phyloP scores from a whole-genome alignment of 192 early-diverging fungal species.

The Mycoemilia scoparia region DNA sequence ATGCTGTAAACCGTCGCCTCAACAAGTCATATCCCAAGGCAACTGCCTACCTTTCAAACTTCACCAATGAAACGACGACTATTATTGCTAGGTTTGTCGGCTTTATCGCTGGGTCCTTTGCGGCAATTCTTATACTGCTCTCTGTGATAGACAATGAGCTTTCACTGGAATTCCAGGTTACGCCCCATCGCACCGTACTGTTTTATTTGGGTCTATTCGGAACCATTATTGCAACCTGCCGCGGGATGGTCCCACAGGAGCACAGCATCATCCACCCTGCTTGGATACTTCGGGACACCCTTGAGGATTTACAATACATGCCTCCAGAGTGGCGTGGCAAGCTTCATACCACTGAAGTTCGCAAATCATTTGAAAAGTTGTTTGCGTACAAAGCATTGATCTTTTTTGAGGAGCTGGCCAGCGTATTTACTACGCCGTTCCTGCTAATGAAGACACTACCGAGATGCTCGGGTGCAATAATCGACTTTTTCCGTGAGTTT shows the following conservation, averaged over 20 bases:
- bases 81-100: constrained; percentile 70
- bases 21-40: constrained; percentile 55
- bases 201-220: constrained; percentile 91
- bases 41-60: constrained; percentile 71
- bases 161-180: constrained; percentile 79
- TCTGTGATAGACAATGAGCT: constrained; percentile 76
- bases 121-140: constrained; percentile 63
- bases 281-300: constrained; percentile 48
- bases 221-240: constrained; percentile 54
- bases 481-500: constrained; percentile 92
- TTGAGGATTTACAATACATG: constrained; percentile 79
- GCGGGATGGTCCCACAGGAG: constrained; percentile 63
- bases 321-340: constrained; percentile 68
- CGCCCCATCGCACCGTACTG: constrained; percentile 66
- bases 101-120: constrained; percentile 78
- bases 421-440: constrained; percentile 64
- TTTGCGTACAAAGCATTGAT: constrained; percentile 67
- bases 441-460: constrained; percentile 67
- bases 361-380: constrained; percentile 53
- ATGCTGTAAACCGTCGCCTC: constrained; percentile 63
- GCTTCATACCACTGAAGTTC: constrained; percentile 69
- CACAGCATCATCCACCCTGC: constrained; percentile 70
- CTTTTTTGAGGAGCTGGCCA: constrained; percentile 64
- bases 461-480: constrained; percentile 46
- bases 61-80: constrained; percentile 65